phyloP scores from a whole-genome alignment of 352 stramenopile species.

The Phytophthora pinifolia region DNA sequence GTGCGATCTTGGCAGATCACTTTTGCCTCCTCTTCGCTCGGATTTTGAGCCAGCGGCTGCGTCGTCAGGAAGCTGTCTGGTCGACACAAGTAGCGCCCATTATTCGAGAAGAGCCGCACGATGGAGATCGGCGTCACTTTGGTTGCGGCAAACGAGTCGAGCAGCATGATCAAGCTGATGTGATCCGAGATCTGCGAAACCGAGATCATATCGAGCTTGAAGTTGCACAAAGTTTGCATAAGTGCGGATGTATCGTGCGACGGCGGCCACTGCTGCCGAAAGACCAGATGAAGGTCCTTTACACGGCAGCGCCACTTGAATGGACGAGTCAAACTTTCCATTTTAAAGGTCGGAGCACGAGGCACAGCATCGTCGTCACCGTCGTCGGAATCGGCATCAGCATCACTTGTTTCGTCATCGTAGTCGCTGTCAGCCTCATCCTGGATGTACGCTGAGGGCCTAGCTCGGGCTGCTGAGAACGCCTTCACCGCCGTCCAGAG shows the following conservation, averaged over 20 bases:
- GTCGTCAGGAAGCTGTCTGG: conserved; percentile 52
- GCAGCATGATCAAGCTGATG: conserved; percentile 71
- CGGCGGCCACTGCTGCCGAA: conserved; percentile 59
- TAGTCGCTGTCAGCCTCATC: conserved; percentile 26
- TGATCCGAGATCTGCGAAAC: conserved; percentile 53
- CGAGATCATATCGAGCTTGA: conserved; percentile 44
- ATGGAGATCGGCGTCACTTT: conserved; percentile 71
- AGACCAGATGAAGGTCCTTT: conserved; percentile 47
- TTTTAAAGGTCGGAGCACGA: conserved; percentile 29
- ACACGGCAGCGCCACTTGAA: conserved; percentile 52
- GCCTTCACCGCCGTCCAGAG: conserved; percentile 39
- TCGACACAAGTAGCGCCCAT: conserved; percentile 53
- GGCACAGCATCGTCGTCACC: conserved; percentile 24
- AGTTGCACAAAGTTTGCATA: conserved; percentile 43
- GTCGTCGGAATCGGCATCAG: conserved; percentile 28
- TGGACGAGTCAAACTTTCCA: conserved; percentile 46
- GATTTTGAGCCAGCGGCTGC: conserved; percentile 4
- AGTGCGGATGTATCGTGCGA: conserved; percentile 47
- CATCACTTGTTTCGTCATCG: conserved; percentile 34
- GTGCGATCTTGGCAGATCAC: conserved; percentile 52
- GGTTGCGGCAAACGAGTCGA: conserved; percentile 80
- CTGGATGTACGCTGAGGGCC: conserved; percentile 7
- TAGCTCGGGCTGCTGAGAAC: conserved; percentile 7
- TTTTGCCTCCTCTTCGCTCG: conserved; percentile 25
- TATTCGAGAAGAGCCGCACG: conserved; percentile 57